Conservation (phyloP, 495 filamentous ascomycete species). For the Talaromyces ruber region DNA sequence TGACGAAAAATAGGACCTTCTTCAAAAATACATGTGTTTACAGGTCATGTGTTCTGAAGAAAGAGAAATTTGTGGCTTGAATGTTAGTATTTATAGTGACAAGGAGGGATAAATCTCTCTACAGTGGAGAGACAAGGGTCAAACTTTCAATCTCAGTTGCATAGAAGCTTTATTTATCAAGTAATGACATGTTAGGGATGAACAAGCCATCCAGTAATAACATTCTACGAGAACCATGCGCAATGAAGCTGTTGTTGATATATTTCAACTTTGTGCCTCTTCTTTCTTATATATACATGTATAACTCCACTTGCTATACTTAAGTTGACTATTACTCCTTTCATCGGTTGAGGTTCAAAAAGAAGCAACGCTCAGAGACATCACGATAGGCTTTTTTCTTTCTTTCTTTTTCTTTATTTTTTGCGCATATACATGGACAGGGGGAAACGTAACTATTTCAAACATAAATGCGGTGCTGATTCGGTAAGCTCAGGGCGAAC, state of each 20-base stretch:
- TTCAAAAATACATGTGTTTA: background rate
- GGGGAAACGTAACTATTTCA: background rate
- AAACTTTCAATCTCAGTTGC: background rate
- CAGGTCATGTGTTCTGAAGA: background rate
- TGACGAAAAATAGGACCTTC: background rate
- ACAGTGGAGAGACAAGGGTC: background rate
- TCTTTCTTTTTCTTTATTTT: too few species aligned
- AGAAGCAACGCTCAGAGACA: background rate
- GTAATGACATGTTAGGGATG: background rate
- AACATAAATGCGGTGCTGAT: background rate
- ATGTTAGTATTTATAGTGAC: background rate
- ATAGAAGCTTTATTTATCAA: background rate
- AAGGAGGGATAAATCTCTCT: background rate
- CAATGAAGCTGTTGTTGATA: background rate
- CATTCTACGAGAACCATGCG: background rate
- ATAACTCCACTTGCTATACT: background rate
- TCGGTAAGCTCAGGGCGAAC: background rate
- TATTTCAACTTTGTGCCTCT: background rate
- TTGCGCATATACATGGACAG: background rate
- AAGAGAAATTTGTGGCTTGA: constrained; percentile 2
- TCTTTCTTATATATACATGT: background rate
- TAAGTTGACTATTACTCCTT: background rate
- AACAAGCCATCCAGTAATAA: background rate
- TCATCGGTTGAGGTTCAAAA: background rate
- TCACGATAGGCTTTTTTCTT: too few species aligned